phyloP scores from a whole-genome alignment of 179 eudicot species.

The Spergularia azorica region DNA sequence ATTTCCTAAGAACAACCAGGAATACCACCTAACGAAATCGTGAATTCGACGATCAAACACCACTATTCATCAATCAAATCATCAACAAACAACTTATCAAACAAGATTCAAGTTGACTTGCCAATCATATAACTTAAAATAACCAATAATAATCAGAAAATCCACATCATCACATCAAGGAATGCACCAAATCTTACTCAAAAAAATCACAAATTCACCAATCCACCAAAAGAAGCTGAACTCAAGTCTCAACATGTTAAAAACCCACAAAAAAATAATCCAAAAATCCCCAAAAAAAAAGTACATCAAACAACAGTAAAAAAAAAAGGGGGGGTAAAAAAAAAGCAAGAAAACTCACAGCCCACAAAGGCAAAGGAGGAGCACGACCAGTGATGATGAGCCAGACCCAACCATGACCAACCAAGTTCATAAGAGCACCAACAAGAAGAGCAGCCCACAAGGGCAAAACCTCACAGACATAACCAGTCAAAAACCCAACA shows the following conservation, averaged over 20 bases:
- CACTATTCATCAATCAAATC: not conserved
- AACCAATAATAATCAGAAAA: not conserved
- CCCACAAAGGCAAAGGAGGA: constrained; percentile 83
- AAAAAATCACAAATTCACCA: not conserved
- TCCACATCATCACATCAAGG: not conserved
- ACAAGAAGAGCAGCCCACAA: constrained; percentile 86
- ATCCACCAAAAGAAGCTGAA: too few relatives aligned
- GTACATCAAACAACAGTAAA: not conserved
- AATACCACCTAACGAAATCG: not conserved
- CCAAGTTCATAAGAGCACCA: constrained; percentile 78
- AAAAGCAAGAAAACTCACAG: constrained; percentile 56
- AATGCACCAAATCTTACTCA: not conserved
- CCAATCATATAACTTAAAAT: not conserved
- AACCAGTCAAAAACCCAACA: constrained; percentile 94
- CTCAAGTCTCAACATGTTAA: too few relatives aligned
- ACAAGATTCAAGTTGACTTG: constrained; percentile 6
- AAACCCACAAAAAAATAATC: not conserved
- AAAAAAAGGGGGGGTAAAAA: not conserved
- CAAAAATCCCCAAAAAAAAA: too few relatives aligned
- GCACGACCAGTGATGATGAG: constrained; percentile 63
- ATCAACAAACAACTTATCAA: not conserved
- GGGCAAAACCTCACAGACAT: constrained; percentile 76
- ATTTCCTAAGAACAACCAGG: not conserved
- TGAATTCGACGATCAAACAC: not conserved
- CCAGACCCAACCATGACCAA: constrained; percentile 98